Evolutionary conservation across 352 stramenopile species (phyloP), one percentile per base, ranked within the genome.

Genomic region (Phytophthora agathidicida): DNA sequence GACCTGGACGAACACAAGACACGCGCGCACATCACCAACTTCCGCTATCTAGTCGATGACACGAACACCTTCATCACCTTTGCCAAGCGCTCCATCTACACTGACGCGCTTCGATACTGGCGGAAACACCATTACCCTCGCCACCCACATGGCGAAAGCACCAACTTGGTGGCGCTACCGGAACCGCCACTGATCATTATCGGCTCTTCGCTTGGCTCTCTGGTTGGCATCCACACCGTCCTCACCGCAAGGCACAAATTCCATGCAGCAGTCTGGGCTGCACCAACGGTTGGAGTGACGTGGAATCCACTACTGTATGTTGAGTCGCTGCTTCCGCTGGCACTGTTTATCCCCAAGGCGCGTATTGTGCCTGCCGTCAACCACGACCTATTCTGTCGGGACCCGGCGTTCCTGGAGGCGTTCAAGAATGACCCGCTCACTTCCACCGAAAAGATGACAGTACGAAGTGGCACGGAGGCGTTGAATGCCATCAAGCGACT

Each of bases 341-440:
- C 73, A 17, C 57, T 42, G 38, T 54, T 82, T 27, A 50, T 83
- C 17, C 79, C 33, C 35, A 71, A 33, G 62, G 65, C 23, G 11
- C 67, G 65, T 14, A 71, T 89, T 28, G 74, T 87, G 5, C 72
- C 76, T 6, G 76, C 71, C 35, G 67, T 90, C 23, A 83, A 82
- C 53, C 66, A 68, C 13, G 67, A 77, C 8, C 26, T 69, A 10
- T 47, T 66, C 6, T 62, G 51, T 13, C 66, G 74, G 65, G 72
- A 88, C 24, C 58, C 64, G 9, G 64, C 41, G 2, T 85, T 83
- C 39, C 41, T 83, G 14, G 60, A 78, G 13, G 69, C 77, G 27
- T 88, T 85, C 55, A 69, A 74, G 67, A 72, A 54, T 26, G 80
- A 90, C 43, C 60, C 65, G n/a, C 57, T 90, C 17, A 83, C 77